phyloP scores from a whole-genome alignment of 306 rosid genomes.

The Dicorynia guianensis region DNA sequence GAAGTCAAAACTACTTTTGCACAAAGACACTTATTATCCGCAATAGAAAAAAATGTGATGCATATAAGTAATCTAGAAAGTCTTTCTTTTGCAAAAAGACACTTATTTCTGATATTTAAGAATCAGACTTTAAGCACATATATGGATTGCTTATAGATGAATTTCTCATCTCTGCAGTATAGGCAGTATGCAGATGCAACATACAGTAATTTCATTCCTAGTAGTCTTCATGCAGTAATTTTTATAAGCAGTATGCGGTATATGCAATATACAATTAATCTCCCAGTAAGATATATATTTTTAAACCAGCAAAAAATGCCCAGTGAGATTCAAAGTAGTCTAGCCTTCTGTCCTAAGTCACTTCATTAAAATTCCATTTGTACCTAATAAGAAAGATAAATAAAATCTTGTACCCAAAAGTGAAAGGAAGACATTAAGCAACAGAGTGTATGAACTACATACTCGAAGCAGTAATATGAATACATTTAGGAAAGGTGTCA shows the following conservation, averaged over 20 bases:
- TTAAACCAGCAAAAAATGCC: conserved; percentile 96
- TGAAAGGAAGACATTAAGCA: conserved; percentile 36
- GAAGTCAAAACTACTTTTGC: conserved; percentile 7
- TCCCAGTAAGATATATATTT: conserved; percentile 39
- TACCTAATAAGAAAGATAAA: conserved; percentile 60
- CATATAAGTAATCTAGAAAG: neutral
- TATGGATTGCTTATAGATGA: too few relatives aligned
- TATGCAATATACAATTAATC: conserved; percentile 25
- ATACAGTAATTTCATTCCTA: too few relatives aligned
- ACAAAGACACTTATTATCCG: neutral
- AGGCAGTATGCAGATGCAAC: too few relatives aligned
- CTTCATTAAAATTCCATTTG: conserved; percentile 90
- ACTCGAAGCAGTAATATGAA: conserved; percentile 98
- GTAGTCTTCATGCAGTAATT: too few relatives aligned
- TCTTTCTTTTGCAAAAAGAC: too few relatives aligned
- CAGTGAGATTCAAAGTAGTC: conserved; percentile 86
- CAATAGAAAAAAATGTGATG: conserved; percentile 2
- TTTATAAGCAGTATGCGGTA: too few relatives aligned
- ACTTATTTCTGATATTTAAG: too few relatives aligned
- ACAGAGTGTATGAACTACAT: conserved; percentile 51
- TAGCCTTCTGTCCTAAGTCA: conserved; percentile 78
- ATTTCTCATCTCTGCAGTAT: too few relatives aligned
- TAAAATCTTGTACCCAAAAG: conserved; percentile 30
- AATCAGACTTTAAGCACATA: too few relatives aligned
- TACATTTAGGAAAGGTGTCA: conserved; percentile 97